Percentiles rank a stretch among this genome's conserved stretches.
Conservation (phyloP, 306 rosid genomes). For the Corylus avellana region DNA sequence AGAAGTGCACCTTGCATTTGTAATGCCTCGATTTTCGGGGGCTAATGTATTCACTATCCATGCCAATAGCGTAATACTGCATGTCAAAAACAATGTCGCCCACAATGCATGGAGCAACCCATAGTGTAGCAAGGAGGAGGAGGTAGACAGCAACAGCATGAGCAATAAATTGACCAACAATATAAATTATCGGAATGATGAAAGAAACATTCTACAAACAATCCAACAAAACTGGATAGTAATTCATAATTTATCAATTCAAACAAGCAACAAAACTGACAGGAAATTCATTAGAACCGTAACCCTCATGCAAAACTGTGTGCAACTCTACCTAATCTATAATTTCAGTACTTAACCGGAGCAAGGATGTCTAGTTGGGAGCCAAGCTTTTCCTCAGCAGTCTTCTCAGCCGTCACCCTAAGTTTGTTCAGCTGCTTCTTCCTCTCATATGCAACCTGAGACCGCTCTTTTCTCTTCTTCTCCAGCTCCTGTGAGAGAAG, state of each 20-base stretch:
- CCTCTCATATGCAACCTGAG: constrained; percentile 51
- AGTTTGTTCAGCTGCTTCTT: constrained; percentile 59
- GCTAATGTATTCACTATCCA: too few relatives aligned
- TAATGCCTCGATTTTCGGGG: too few relatives aligned
- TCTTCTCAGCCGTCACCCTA: constrained; percentile 48
- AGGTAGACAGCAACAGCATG: background rate
- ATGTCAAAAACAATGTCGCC: background rate
- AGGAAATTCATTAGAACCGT: constrained; percentile 22
- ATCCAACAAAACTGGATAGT: background rate
- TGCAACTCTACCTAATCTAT: constrained; percentile 11
- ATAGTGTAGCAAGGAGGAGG: background rate
- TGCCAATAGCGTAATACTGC: background rate
- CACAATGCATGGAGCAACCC: background rate
- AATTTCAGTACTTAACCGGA: constrained; percentile 47
- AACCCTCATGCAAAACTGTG: constrained; percentile 28
- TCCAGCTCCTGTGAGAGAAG: constrained; percentile 49
- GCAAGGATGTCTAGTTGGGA: constrained; percentile 59
- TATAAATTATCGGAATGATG: background rate
- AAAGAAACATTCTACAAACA: background rate
- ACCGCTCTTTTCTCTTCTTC: constrained; percentile 61
- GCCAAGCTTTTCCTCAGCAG: constrained; percentile 57
- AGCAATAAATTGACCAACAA: background rate
- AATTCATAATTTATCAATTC: constrained; percentile 16
- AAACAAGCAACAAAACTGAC: constrained; percentile 27
- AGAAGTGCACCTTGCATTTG: too few relatives aligned